These are phyloP conservation scores for Phaffia australis DNA, from an alignment of 768 basidiomycete genomes.

Conservation along the genomic window DNA sequence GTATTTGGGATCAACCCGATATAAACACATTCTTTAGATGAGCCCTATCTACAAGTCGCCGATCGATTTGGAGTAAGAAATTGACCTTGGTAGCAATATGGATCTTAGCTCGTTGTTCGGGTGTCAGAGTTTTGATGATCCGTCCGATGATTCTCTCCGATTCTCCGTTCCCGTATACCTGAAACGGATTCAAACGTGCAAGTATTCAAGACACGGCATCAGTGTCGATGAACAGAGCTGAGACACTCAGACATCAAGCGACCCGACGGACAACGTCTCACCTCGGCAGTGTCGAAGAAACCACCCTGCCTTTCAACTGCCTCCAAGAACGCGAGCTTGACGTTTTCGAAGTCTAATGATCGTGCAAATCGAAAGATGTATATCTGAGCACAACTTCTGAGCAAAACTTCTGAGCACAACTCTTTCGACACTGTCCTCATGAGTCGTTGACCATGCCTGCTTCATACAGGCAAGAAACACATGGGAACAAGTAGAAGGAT, in stretches of 20 bases:
- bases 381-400: not conserved
- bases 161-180: conserved; percentile 14
- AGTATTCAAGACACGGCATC: not conserved
- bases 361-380: not conserved
- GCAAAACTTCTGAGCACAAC: no score
- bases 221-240: no score
- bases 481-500: not conserved
- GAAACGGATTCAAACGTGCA: not conserved
- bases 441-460: no score
- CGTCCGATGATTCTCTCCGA: conserved; percentile 16
- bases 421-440: no score
- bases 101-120: not conserved
- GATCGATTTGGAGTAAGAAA: not conserved
- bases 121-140: not conserved
- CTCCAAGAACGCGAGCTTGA: conserved; percentile 3
- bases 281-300: conserved; percentile 18
- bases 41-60: no score
- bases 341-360: conserved; percentile 1
- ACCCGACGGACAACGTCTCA: not conserved
- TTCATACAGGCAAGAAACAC: no score
- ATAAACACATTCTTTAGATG: no score
- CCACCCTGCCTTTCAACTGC: not conserved
- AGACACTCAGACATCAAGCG: no score
- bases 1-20: no score
- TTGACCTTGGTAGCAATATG: conserved; percentile 14